phyloP scores from a whole-genome alignment of 1,284 basidiomycete genomes.

The Trametes pubescens region DNA sequence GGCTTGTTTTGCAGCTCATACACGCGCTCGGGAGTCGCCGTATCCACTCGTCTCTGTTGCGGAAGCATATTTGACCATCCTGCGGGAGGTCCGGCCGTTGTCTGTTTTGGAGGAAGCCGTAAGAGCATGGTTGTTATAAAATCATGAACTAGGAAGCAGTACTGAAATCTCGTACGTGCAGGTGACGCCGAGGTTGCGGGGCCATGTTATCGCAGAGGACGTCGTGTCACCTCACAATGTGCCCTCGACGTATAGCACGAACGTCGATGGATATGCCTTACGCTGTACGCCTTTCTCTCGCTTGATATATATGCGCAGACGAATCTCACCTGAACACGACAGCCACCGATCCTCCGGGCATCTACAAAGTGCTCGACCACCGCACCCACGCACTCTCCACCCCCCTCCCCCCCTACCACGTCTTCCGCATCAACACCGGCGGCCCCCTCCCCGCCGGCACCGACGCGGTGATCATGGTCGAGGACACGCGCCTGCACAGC shows the following conservation, averaged over 20 bases:
- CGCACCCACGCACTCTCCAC: constrained; percentile 51
- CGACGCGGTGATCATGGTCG: constrained; percentile 90
- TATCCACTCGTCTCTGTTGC: constrained; percentile 77
- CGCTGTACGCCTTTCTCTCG: constrained; percentile 54
- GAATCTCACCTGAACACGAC: neutral
- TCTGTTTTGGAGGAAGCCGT: constrained; percentile 40
- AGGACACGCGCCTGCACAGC: constrained; percentile 81
- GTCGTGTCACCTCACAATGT: constrained; percentile 70
- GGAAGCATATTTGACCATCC: constrained; percentile 67
- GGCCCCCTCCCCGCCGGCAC: constrained; percentile 77
- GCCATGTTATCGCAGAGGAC: constrained; percentile 80
- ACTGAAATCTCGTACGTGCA: constrained; percentile 36
- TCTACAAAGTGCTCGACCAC: constrained; percentile 77
- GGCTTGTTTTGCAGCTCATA: constrained; percentile 55
- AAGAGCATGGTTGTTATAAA: constrained; percentile 27
- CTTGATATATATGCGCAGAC: neutral
- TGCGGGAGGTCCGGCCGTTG: constrained; percentile 58
- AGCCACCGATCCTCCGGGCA: constrained; percentile 69
- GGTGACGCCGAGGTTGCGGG: constrained; percentile 66
- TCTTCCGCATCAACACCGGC: constrained; percentile 85
- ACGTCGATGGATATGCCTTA: constrained; percentile 89
- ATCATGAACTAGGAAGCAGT: neutral
- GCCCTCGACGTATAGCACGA: constrained; percentile 74
- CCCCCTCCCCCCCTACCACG: constrained; percentile 56
- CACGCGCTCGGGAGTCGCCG: constrained; percentile 77